Evolutionary conservation across 441 rosid species (phyloP).

Genomic region (Iberis amara): DNA sequence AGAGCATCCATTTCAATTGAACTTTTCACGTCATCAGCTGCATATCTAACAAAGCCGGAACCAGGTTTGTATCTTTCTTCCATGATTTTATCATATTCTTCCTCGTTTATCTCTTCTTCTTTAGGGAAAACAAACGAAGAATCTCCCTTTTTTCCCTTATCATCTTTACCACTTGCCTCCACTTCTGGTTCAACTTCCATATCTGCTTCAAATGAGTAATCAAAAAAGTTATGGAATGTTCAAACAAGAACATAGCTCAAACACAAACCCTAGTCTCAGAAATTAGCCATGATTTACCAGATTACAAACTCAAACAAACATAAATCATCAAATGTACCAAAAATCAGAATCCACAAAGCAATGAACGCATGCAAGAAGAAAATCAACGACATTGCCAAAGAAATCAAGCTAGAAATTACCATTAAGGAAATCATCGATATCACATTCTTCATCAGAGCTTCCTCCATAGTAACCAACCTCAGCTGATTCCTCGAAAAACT

Average conservation of each 20-base stretch:
- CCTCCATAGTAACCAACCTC: constrained; percentile 36
- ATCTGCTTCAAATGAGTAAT: constrained; percentile 33
- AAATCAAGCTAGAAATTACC: constrained; percentile 21
- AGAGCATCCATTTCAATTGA: constrained; percentile 47
- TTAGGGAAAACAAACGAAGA: constrained; percentile 53
- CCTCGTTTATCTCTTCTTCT: constrained; percentile 73
- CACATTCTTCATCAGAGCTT: constrained; percentile 39
- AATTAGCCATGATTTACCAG: not conserved
- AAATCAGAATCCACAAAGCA: constrained; percentile 14
- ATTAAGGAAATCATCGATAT: constrained; percentile 36
- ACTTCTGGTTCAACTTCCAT: constrained; percentile 46
- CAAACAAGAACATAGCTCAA: constrained; percentile 6
- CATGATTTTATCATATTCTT: constrained; percentile 77
- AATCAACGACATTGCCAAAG: constrained; percentile 1
- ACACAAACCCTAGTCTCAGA: constrained; percentile 21
- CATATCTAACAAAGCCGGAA: constrained; percentile 42
- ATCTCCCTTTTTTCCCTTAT: constrained; percentile 34
- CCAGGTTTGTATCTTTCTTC: constrained; percentile 65
- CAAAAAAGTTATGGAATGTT: not conserved
- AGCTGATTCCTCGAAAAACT: constrained; percentile 76
- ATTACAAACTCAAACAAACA: not conserved
- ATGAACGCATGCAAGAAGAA: constrained; percentile 11
- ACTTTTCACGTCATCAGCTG: constrained; percentile 55
- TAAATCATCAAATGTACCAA: not conserved
- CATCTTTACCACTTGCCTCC: constrained; percentile 39